Percentiles rank a stretch among this genome's conserved stretches.
phyloP scores from a whole-genome alignment of 495 filamentous ascomycete genomes.

The Penicillium coffeae region DNA sequence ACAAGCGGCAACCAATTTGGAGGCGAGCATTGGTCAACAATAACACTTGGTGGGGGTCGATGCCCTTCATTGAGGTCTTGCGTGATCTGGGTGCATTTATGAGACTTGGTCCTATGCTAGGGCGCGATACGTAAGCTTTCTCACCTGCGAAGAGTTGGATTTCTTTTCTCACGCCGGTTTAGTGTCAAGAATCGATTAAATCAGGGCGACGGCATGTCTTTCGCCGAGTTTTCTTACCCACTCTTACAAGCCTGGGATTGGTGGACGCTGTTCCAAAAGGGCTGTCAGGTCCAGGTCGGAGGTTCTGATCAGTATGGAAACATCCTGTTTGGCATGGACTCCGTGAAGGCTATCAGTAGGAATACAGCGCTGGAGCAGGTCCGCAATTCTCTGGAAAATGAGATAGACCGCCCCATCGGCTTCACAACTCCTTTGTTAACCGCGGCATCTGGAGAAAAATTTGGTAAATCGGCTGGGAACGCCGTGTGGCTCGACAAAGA shows the following conservation, averaged over 20 bases:
- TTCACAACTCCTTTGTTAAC: conserved; percentile 89
- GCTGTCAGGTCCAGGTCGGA: conserved; percentile 80
- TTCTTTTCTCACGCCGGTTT: conserved; percentile 15
- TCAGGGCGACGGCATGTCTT: conserved; percentile 84
- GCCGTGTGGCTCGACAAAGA: conserved; percentile 87
- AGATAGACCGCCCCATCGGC: conserved; percentile 60
- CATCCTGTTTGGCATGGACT: conserved; percentile 85
- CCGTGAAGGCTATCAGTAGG: conserved; percentile 66
- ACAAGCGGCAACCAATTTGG: conserved; percentile 57
- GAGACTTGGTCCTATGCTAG: conserved; percentile 80
- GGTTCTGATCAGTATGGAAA: conserved; percentile 97
- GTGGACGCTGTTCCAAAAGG: conserved; percentile 71
- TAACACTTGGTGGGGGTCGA: conserved; percentile 69
- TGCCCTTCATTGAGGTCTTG: conserved; percentile 68
- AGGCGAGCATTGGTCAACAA: conserved; percentile 70
- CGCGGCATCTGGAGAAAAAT: conserved; percentile 79
- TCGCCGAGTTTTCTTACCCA: conserved; percentile 90
- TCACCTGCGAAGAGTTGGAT: not conserved
- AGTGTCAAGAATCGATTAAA: conserved; percentile 81
- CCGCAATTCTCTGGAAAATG: conserved; percentile 25
- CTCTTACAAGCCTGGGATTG: conserved; percentile 97
- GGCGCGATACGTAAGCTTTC: conserved; percentile 75
- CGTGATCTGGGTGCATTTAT: conserved; percentile 65
- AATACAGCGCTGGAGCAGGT: conserved; percentile 34
- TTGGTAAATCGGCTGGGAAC: conserved; percentile 93